Evolutionary conservation across 225 moss, liverwort and hornwort species (phyloP).

Genomic region (Pseudoscleropodium purum): DNA sequence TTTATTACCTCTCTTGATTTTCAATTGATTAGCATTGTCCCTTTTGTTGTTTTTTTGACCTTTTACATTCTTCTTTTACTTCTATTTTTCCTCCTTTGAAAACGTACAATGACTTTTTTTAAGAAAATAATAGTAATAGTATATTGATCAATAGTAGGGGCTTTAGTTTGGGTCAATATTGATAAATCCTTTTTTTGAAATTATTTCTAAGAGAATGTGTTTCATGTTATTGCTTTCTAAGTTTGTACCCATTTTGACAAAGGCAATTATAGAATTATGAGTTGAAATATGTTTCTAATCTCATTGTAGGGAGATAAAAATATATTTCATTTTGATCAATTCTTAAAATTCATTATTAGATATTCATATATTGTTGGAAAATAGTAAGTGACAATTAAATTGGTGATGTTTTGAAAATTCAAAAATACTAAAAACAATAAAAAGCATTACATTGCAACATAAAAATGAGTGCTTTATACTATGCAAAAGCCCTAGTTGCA

Average conservation of each 20-base stretch:
- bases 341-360: neutral
- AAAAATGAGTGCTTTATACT: neutral
- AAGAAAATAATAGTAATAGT: no score
- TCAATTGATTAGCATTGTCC: rapidly evolving
- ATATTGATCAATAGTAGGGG: neutral
- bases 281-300: neutral
- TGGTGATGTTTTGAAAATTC: neutral
- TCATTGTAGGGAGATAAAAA: no score
- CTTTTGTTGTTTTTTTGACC: neutral
- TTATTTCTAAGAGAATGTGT: neutral
- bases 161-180: neutral
- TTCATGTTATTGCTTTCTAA: neutral
- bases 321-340: neutral
- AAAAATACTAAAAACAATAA: neutral
- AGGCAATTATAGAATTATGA: neutral
- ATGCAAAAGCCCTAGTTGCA: neutral
- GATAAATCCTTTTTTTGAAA: neutral
- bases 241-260: neutral
- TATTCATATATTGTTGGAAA: neutral
- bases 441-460: no score
- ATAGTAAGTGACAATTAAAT: neutral
- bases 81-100: neutral
- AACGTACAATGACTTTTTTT: no score
- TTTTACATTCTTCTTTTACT: neutral
- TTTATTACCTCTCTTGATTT: neutral